Evolutionary conservation across 2,329 filamentous ascomycete genomes (phyloP).

Genomic region (Cryphonectria nitschkei): DNA sequence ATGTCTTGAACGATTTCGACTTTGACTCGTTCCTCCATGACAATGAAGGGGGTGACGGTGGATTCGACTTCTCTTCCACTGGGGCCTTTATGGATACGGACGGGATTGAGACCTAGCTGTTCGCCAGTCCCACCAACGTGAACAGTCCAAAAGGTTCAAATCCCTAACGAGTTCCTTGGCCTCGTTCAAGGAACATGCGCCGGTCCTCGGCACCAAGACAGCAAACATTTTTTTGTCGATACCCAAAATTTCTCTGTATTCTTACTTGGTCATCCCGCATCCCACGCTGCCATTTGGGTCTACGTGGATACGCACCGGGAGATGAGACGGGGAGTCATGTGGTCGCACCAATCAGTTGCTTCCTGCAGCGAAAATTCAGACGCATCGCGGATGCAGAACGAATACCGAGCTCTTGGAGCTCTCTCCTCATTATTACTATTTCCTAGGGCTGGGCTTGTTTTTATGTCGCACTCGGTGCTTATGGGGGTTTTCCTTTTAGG

Average conservation of each 20-base stretch:
- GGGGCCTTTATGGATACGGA: conserved; percentile 59
- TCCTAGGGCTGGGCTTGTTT: conserved; percentile 22
- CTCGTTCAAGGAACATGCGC: background rate
- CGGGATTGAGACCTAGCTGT: conserved; percentile 49
- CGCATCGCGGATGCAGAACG: background rate
- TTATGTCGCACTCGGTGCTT: conserved; percentile 23
- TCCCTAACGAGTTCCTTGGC: background rate
- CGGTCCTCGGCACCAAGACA: background rate
- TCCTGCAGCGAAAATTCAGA: background rate
- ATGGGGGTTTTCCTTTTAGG: conserved; percentile 20
- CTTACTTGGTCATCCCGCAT: conserved; percentile 26
- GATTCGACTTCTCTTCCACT: conserved; percentile 59
- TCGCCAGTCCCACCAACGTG: background rate
- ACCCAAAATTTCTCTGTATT: conserved; percentile 30
- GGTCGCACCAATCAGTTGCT: background rate
- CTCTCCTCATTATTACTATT: conserved; percentile 14
- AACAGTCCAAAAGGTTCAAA: background rate
- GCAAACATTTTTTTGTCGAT: conserved; percentile 30
- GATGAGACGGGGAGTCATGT: conserved; percentile 1
- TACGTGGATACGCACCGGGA: conserved; percentile 14
- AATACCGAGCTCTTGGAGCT: background rate
- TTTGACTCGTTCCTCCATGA: conserved; percentile 70
- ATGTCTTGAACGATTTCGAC: conserved; percentile 69
- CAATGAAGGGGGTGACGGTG: conserved; percentile 50
- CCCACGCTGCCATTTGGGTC: background rate